Evolutionary conservation across 139 green algal species (phyloP), one percentile per base, ranked within the genome.

Genomic region (Gonium pectorale): DNA sequence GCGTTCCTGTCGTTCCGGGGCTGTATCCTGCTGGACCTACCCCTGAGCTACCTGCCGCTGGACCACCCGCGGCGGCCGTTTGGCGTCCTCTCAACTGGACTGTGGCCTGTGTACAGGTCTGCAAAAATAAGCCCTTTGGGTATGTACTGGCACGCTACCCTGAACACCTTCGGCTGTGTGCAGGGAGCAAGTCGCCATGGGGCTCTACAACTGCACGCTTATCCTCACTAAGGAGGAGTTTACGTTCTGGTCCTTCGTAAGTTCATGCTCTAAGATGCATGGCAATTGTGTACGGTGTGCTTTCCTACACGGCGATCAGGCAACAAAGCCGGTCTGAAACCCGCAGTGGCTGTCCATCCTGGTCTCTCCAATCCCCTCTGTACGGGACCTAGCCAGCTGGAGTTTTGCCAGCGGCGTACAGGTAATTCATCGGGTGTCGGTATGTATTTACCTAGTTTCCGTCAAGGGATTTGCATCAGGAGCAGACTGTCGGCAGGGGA

Each of bases 301-400:
- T n/a, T n/a, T n/a, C n/a, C n/a, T n/a, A n/a, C n/a, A n/a, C n/a
- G n/a, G n/a, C n/a, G n/a, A n/a, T n/a, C n/a, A n/a, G n/a, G n/a
- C n/a, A n/a, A n/a, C n/a, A n/a, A n/a, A n/a, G n/a, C n/a, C n/a
- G n/a, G n/a, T n/a, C n/a, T n/a, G n/a, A n/a, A n/a, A n/a, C n/a
- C n/a, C n/a, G 41, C 64, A 85, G 64, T 85, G 79, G 79, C 64
- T 85, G 15, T 78, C 79, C 2, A 85, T 85, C 35, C 49, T 85
- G 0, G 38, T 85, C 0, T 85, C 79, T 0, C 79, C 79, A 24
- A 77, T 85, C 9, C 64, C 79, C 2, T 4, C 37, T 5, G 79
- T 85, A 2, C 63, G 79, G 27, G 9, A 3, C 0, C 24, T 85
- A 26, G 79, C 29, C 1, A 77, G 67, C 33, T 85, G 79, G 79